A percentile compares a stretch with the other conserved stretches of the same genome.
These are phyloP conservation scores for Aureobasidium lini DNA, from an alignment of 2,329 filamentous ascomycete genomes.

Conservation along the genomic window DNA sequence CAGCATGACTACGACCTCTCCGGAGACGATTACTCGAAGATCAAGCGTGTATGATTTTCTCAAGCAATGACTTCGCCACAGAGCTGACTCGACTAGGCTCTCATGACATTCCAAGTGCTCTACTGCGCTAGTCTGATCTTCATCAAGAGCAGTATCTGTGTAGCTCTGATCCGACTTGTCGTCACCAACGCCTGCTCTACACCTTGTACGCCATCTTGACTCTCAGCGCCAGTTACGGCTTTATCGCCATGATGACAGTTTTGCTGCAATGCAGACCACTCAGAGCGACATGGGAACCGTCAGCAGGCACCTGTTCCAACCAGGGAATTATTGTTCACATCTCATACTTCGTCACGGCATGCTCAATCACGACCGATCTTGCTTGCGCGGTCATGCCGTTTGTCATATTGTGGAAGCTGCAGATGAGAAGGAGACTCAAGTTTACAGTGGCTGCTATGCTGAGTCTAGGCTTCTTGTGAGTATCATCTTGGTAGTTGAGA, in stretches of 20 bases:
- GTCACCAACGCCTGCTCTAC: not conserved
- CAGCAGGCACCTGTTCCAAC: not conserved
- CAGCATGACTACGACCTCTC: slow-evolving; percentile 8
- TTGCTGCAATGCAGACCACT: not conserved
- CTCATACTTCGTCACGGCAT: slow-evolving; percentile 12
- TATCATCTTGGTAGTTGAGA: not conserved
- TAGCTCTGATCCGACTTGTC: slow-evolving; percentile 11
- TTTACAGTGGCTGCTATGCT: slow-evolving; percentile 6
- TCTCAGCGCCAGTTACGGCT: slow-evolving; percentile 2
- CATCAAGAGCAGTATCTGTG: slow-evolving; percentile 13
- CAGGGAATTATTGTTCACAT: not conserved
- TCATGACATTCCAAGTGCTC: slow-evolving; percentile 3
- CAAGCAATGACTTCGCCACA: not conserved
- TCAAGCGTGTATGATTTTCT: slow-evolving; percentile 7
- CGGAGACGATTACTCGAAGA: not conserved
- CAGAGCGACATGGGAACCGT: not conserved
- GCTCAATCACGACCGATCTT: slow-evolving; percentile 9
- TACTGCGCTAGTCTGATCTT: slow-evolving; percentile 13
- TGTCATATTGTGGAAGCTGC: slow-evolving; percentile 12
- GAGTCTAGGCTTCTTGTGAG: slow-evolving; percentile 11
- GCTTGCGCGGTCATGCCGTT: slow-evolving; percentile 11
- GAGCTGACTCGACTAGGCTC: not conserved
- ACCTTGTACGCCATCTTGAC: slow-evolving; percentile 7
- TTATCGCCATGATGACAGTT: slow-evolving; percentile 1
- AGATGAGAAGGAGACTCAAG: slow-evolving; percentile 8